Conservation (phyloP, 164 flowering plant species). For the Vitis cinerea region DNA sequence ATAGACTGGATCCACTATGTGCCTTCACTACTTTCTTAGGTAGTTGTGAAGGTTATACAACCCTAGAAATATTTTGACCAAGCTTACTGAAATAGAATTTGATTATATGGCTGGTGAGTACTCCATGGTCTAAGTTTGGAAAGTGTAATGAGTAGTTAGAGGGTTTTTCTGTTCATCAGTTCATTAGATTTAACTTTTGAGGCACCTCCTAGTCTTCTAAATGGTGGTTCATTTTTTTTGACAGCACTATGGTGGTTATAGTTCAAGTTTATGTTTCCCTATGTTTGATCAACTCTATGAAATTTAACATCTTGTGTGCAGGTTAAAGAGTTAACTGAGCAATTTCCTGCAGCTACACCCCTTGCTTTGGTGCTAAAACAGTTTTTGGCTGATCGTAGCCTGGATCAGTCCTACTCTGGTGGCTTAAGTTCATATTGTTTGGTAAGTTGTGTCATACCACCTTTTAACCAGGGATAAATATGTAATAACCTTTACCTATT, state of each 20-base stretch:
- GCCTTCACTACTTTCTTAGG: too few species aligned
- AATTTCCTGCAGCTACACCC: constrained; percentile 88
- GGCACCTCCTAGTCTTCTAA: background rate
- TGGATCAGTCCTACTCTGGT: constrained; percentile 96
- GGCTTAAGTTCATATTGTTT: constrained; percentile 96
- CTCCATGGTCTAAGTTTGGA: too few species aligned
- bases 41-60: too few species aligned
- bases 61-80: too few species aligned
- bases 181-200: too few species aligned
- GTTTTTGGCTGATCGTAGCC: constrained; percentile 91
- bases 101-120: too few species aligned
- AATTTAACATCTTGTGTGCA: constrained; percentile 24
- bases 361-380: constrained; percentile 93
- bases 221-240: background rate
- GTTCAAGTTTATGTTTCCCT: background rate
- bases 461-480: too few species aligned
- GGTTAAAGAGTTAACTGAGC: constrained; percentile 89
- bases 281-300: background rate
- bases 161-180: too few species aligned
- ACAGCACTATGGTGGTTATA: background rate
- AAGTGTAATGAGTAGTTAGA: too few species aligned
- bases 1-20: too few species aligned
- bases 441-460: constrained; percentile 41
- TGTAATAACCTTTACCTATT: too few species aligned
- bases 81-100: too few species aligned